phyloP scores from a whole-genome alignment of 139 green algal genomes.

The Pleodorina starrii region DNA sequence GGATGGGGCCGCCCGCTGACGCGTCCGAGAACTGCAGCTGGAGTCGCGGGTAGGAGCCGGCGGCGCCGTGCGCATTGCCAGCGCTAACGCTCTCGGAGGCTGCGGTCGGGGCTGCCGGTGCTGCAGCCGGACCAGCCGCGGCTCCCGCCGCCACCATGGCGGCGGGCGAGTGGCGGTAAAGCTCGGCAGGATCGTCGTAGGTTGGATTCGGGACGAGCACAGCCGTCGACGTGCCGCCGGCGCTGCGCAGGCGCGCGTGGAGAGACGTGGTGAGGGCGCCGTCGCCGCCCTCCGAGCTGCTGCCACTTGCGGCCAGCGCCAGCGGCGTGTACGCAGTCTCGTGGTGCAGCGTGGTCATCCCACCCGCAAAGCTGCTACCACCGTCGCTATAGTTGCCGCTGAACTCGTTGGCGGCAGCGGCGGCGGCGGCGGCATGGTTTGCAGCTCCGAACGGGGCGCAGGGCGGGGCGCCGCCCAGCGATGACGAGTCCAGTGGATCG shows the following conservation, averaged over 20 bases:
- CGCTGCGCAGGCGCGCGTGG: conserved; percentile 13
- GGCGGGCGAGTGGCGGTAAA: neutral
- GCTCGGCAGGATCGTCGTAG: neutral
- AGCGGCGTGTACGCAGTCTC: conserved; percentile 45
- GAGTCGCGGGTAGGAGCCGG: neutral
- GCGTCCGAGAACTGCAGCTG: neutral
- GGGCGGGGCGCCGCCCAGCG: neutral
- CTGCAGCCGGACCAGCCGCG: neutral
- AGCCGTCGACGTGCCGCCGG: conserved; percentile 28
- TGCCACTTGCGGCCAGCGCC: neutral
- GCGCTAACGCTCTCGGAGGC: too few relatives aligned
- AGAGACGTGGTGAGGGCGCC: neutral
- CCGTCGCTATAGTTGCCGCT: neutral
- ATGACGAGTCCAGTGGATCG: neutral
- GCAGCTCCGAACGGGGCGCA: neutral
- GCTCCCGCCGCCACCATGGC: neutral
- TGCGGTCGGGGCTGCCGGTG: neutral
- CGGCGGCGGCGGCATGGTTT: neutral
- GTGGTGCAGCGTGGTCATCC: conserved; percentile 22
- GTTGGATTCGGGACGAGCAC: conserved; percentile 42
- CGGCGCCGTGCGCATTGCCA: too few relatives aligned
- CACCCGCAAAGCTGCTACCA: neutral
- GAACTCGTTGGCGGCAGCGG: neutral
- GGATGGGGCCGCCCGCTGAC: neutral
- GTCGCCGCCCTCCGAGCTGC: neutral